Percentiles rank a stretch among this genome's conserved stretches.
Conservation (phyloP, 352 stramenopile species). For the Phytophthora aleatoria region DNA sequence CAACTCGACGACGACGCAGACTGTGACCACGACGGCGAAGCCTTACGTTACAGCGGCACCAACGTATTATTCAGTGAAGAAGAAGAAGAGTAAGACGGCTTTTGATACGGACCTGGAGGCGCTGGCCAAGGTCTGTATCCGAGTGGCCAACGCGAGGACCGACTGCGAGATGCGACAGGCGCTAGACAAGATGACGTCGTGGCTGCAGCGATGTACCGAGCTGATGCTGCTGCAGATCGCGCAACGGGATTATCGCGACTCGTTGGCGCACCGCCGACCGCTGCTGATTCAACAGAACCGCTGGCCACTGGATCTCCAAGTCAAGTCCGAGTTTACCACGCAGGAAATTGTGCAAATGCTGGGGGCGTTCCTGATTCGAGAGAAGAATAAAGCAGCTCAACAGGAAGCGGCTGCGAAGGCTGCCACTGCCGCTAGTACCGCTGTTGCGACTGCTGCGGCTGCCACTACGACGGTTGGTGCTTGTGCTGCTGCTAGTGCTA, state of each 20-base stretch:
- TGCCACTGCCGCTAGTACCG: slow-evolving; percentile 2
- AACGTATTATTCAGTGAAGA: slow-evolving; percentile 30
- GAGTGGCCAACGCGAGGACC: slow-evolving; percentile 47
- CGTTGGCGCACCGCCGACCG: slow-evolving; percentile 39
- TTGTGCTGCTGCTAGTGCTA: background rate
- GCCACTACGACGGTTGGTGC: background rate
- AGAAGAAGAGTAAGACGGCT: slow-evolving; percentile 45
- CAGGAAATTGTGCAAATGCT: slow-evolving; percentile 64
- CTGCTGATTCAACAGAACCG: slow-evolving; percentile 42
- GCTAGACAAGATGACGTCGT: slow-evolving; percentile 61
- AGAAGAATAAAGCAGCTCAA: slow-evolving; percentile 29
- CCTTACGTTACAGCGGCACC: slow-evolving; percentile 6
- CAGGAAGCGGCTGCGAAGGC: slow-evolving; percentile 20
- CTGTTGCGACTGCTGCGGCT: slow-evolving; percentile 8
- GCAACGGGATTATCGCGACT: slow-evolving; percentile 56
- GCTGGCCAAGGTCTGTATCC: slow-evolving; percentile 59
- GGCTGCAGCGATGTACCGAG: slow-evolving; percentile 63
- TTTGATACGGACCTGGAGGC: slow-evolving; percentile 66
- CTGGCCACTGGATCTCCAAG: slow-evolving; percentile 62
- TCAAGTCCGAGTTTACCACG: slow-evolving; percentile 60
- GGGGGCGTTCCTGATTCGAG: slow-evolving; percentile 29
- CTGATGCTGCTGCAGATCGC: slow-evolving; percentile 55
- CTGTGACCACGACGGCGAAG: slow-evolving; percentile 10
- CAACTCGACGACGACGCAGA: slow-evolving; percentile 7
- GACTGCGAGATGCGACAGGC: slow-evolving; percentile 58